phyloP scores from a whole-genome alignment of 371 early-diverging fungal genomes.

The Rhizopus stolonifer region DNA sequence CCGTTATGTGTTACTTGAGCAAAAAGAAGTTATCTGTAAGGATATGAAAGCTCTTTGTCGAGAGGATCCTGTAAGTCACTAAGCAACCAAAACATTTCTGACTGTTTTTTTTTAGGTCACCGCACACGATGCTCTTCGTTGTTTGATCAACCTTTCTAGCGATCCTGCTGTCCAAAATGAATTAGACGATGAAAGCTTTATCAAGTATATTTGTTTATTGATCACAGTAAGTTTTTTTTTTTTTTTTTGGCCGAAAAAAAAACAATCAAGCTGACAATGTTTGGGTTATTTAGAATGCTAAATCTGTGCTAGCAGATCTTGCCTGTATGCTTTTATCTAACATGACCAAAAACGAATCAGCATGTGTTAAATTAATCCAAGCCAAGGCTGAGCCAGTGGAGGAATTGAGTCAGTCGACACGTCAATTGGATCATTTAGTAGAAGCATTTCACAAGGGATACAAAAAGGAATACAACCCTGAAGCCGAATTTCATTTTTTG shows the following conservation, averaged over 20 bases:
- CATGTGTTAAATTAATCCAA: slow-evolving; percentile 57
- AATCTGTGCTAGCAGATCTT: slow-evolving; percentile 69
- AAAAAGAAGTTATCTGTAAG: slow-evolving; percentile 58
- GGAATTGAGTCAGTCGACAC: slow-evolving; percentile 41
- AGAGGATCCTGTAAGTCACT: slow-evolving; percentile 65
- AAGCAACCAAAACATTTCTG: neutral
- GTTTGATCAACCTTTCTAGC: slow-evolving; percentile 82
- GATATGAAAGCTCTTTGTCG: slow-evolving; percentile 69
- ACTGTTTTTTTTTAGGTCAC: slow-evolving; percentile 50
- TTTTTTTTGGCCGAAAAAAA: neutral
- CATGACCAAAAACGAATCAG: slow-evolving; percentile 72
- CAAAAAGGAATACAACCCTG: slow-evolving; percentile 74
- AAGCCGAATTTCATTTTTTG: slow-evolving; percentile 83
- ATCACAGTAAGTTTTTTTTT: slow-evolving; percentile 70
- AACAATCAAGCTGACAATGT: neutral
- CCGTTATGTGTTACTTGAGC: slow-evolving; percentile 60
- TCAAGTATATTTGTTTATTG: slow-evolving; percentile 66
- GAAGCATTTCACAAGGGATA: slow-evolving; percentile 85
- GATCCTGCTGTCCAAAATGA: slow-evolving; percentile 59
- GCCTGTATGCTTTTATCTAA: slow-evolving; percentile 93
- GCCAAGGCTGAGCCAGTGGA: slow-evolving; percentile 42
- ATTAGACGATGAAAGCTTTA: slow-evolving; percentile 67
- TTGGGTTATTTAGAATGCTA: slow-evolving; percentile 27
- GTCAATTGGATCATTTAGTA: slow-evolving; percentile 78
- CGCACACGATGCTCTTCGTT: slow-evolving; percentile 81